A percentile compares a stretch with the other conserved stretches of the same genome.
Conservation (phyloP, 2,329 filamentous ascomycete species). For the Scedosporium boydii region DNA sequence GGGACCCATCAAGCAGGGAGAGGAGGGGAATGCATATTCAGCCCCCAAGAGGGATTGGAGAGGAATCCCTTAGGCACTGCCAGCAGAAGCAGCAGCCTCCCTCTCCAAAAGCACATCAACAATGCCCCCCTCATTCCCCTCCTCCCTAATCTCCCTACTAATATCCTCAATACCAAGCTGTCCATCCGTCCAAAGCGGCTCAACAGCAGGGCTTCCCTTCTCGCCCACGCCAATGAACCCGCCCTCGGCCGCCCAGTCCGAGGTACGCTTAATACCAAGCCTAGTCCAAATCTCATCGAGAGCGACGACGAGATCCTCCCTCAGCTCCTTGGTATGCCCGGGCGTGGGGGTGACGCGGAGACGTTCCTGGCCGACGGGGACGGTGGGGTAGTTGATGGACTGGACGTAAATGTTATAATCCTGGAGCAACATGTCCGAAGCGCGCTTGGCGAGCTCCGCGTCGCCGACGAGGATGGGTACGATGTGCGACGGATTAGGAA, state of each 20-base stretch:
- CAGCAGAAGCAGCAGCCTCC: conserved; percentile 29
- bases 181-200: conserved; percentile 83
- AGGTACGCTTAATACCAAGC: conserved; percentile 84
- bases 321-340: conserved; percentile 76
- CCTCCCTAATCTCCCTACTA: conserved; percentile 49
- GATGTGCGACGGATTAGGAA: conserved; percentile 96
- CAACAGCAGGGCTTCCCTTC: conserved; percentile 41
- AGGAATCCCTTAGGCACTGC: conserved; percentile 14
- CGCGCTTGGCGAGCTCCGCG: conserved; percentile 82
- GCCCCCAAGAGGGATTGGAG: conserved; percentile 1
- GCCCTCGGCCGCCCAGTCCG: conserved; percentile 81
- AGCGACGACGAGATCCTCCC: conserved; percentile 69
- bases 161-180: conserved; percentile 72
- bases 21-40: background rate
- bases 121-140: conserved; percentile 28
- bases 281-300: conserved; percentile 83
- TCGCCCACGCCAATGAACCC: conserved; percentile 93
- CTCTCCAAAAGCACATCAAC: conserved; percentile 52
- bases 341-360: conserved; percentile 94
- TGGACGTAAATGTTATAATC: conserved; percentile 95
- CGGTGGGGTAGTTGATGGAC: conserved; percentile 97
- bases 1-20: background rate
- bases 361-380: conserved; percentile 94
- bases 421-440: conserved; percentile 82
- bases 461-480: conserved; percentile 89